Evolutionary conservation across 1,284 basidiomycete species (phyloP).

Genomic region (Boletellus deceptivus): DNA sequence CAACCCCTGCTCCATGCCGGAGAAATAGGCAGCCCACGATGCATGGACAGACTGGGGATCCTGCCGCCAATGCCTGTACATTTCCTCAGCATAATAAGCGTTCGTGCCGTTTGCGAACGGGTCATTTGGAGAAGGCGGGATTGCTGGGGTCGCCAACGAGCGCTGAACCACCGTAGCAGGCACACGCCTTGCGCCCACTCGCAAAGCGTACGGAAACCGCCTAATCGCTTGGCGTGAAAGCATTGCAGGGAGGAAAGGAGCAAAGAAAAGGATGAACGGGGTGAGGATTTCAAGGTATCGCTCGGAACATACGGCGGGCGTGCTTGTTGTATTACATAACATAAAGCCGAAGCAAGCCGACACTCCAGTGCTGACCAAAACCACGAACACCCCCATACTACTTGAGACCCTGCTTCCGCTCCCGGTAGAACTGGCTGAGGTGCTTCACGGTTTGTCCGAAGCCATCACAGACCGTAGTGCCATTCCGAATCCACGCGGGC

Average conservation of each 20-base stretch:
- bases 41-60: slow-evolving; percentile 92
- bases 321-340: slow-evolving; percentile 22
- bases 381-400: slow-evolving; percentile 8
- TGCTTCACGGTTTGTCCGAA: slow-evolving; percentile 77
- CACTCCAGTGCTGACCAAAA: background rate
- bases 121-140: slow-evolving; percentile 67
- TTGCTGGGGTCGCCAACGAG: slow-evolving; percentile 49
- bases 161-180: slow-evolving; percentile 17
- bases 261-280: background rate
- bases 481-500: slow-evolving; percentile 83
- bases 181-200: slow-evolving; percentile 15
- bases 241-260: slow-evolving; percentile 17
- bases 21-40: slow-evolving; percentile 96
- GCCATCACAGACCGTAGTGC: slow-evolving; percentile 57
- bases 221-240: slow-evolving; percentile 31
- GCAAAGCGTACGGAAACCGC: slow-evolving; percentile 30
- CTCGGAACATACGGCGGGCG: slow-evolving; percentile 3
- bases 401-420: slow-evolving; percentile 33
- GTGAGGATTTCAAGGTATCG: background rate
- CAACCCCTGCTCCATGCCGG: slow-evolving; percentile 88
- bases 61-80: slow-evolving; percentile 89
- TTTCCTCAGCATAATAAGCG: slow-evolving; percentile 94
- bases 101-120: slow-evolving; percentile 90
- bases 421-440: slow-evolving; percentile 67
- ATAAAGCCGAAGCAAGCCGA: slow-evolving; percentile 12